phyloP scores from a whole-genome alignment of 1,284 basidiomycete species.

The Heterobasidion parviporum region DNA sequence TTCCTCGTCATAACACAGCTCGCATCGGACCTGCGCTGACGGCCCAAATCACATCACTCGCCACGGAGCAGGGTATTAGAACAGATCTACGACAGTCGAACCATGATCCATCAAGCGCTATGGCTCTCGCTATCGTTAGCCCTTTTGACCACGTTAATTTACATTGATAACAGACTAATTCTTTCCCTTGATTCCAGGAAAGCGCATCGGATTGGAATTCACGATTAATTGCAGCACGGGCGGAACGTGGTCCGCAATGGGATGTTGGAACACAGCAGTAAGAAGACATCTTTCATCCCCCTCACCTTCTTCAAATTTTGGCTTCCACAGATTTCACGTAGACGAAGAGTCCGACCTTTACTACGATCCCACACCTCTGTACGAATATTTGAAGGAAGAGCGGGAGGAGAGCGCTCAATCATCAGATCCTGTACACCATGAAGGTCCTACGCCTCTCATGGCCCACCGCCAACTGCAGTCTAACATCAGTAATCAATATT shows the following conservation, averaged over 20 bases:
- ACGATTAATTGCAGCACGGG: constrained; percentile 63
- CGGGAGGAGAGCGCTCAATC: constrained; percentile 16
- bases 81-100: constrained; percentile 55
- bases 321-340: constrained; percentile 39
- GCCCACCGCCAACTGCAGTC: constrained; percentile 20
- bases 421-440: constrained; percentile 7
- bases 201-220: constrained; percentile 82
- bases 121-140: constrained; percentile 52
- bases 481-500: constrained; percentile 19
- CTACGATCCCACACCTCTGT: constrained; percentile 49
- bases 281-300: constrained; percentile 11
- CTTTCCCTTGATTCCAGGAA: constrained; percentile 35
- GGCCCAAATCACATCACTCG: constrained; percentile 46
- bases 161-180: too few species aligned
- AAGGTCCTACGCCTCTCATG: constrained; percentile 14
- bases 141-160: background rate
- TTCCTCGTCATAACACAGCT: constrained; percentile 69
- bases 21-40: constrained; percentile 55
- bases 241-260: constrained; percentile 77
- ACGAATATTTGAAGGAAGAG: constrained; percentile 29
- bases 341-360: constrained; percentile 55
- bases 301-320: background rate
- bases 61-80: constrained; percentile 37
- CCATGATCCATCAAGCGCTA: constrained; percentile 38
- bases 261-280: constrained; percentile 79